phyloP scores from a whole-genome alignment of 2,329 filamentous ascomycete species.

The Emmonsiellopsis sp. region DNA sequence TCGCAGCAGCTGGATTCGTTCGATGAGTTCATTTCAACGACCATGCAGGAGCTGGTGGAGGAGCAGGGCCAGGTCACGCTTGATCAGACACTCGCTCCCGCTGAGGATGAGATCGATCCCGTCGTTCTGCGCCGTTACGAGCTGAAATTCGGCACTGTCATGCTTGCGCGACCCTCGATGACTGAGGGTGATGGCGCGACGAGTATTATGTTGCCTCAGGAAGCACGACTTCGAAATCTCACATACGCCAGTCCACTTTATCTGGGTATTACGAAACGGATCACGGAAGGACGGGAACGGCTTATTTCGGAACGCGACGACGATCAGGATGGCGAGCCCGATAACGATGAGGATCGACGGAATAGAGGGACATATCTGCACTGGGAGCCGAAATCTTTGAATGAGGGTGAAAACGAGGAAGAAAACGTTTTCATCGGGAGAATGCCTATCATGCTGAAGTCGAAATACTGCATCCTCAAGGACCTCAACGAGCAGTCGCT shows the following conservation, averaged over 20 bases:
- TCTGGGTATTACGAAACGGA: conserved; percentile 75
- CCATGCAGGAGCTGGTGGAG: conserved; percentile 87
- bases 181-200: conserved; percentile 89
- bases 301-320: conserved; percentile 59
- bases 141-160: conserved; percentile 84
- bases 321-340: conserved; percentile 39
- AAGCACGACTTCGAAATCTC: conserved; percentile 88
- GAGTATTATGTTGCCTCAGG: conserved; percentile 78
- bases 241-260: conserved; percentile 92
- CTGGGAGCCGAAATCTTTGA: conserved; percentile 37
- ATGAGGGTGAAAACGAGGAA: conserved; percentile 47
- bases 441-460: conserved; percentile 96
- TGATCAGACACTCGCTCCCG: conserved; percentile 77
- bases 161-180: conserved; percentile 80
- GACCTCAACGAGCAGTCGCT: conserved; percentile 75
- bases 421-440: conserved; percentile 87
- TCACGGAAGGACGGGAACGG: conserved; percentile 72
- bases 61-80: conserved; percentile 89
- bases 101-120: conserved; percentile 60
- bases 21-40: conserved; percentile 90
- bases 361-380: conserved; percentile 33
- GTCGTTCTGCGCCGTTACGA: conserved; percentile 87
- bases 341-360: conserved; percentile 42
- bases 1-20: conserved; percentile 98
- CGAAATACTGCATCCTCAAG: conserved; percentile 83